These are phyloP conservation scores for Backusella tarrabulga DNA, from an alignment of 192 early-diverging fungal species.

Conservation along the genomic window DNA sequence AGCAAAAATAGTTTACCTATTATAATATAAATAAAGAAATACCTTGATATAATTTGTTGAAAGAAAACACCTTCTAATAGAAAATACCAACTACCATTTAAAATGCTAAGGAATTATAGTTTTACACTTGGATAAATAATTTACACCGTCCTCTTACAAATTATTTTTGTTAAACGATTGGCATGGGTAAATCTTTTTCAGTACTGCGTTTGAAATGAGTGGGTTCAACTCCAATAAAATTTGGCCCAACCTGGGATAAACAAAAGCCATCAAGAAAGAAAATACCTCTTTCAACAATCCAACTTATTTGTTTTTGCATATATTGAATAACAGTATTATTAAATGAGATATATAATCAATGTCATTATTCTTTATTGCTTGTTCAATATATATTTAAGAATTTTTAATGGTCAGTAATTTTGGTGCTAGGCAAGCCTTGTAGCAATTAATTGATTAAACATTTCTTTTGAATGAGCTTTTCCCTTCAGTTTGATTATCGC, in stretches of 20 bases:
- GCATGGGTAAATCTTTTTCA: not conserved
- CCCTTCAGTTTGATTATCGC: too few species aligned
- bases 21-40: not conserved
- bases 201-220: not conserved
- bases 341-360: too few species aligned
- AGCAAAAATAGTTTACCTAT: not conserved
- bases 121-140: not conserved
- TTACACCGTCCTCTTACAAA: not conserved
- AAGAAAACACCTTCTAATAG: not conserved
- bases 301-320: too few species aligned
- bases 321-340: too few species aligned
- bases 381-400: too few species aligned
- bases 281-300: too few species aligned
- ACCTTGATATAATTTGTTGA: not conserved
- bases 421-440: too few species aligned
- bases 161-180: not conserved
- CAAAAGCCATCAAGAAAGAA: too few species aligned
- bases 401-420: too few species aligned
- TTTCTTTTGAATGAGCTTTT: too few species aligned
- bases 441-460: too few species aligned
- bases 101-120: not conserved
- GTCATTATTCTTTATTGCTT: too few species aligned
- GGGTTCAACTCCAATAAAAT: not conserved
- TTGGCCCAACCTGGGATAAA: not conserved
- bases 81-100: not conserved